Conservation (phyloP, 352 stramenopile genomes). For the Phytophthora ohioensis region DNA sequence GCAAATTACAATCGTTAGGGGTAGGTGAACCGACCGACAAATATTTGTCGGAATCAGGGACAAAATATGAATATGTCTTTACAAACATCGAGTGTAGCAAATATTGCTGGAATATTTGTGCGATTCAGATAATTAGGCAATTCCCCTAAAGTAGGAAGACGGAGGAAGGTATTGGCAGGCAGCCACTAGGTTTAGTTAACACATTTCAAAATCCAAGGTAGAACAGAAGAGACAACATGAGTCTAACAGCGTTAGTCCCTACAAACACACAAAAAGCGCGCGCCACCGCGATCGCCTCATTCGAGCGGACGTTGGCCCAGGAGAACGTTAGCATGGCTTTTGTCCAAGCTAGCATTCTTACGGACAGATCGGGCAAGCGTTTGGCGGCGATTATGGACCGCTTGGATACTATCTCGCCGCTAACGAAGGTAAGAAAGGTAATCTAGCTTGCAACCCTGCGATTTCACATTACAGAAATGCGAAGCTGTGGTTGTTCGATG, state of each 20-base stretch:
- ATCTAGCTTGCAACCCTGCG: too few relatives aligned
- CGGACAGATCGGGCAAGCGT: neutral
- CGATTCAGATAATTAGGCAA: slow-evolving; percentile 7
- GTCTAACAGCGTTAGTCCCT: slow-evolving; percentile 14
- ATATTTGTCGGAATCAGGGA: slow-evolving; percentile 25
- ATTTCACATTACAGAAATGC: too few relatives aligned
- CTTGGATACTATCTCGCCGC: neutral
- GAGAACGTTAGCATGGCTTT: slow-evolving; percentile 1
- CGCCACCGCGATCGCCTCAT: slow-evolving; percentile 2
- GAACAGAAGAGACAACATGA: slow-evolving; percentile 19
- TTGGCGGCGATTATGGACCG: slow-evolving; percentile 14
- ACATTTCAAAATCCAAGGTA: neutral
- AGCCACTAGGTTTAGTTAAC: neutral
- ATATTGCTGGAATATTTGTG: slow-evolving; percentile 14
- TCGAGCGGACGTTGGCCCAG: too few relatives aligned
- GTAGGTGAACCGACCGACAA: slow-evolving; percentile 6
- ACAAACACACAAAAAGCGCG: slow-evolving; percentile 22
- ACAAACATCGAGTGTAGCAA: slow-evolving; percentile 9
- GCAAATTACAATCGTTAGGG: neutral
- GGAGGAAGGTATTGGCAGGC: neutral
- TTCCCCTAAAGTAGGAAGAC: slow-evolving; percentile 2
- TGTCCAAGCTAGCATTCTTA: slow-evolving; percentile 7
- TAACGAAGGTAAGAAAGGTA: too few relatives aligned
- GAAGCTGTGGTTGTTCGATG: too few relatives aligned
- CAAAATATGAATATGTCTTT: slow-evolving; percentile 22